A percentile compares a stretch with the other conserved stretches of the same genome.
Evolutionary conservation across 1,284 basidiomycete species (phyloP).

Genomic region (Rhodotorula sp.): DNA sequence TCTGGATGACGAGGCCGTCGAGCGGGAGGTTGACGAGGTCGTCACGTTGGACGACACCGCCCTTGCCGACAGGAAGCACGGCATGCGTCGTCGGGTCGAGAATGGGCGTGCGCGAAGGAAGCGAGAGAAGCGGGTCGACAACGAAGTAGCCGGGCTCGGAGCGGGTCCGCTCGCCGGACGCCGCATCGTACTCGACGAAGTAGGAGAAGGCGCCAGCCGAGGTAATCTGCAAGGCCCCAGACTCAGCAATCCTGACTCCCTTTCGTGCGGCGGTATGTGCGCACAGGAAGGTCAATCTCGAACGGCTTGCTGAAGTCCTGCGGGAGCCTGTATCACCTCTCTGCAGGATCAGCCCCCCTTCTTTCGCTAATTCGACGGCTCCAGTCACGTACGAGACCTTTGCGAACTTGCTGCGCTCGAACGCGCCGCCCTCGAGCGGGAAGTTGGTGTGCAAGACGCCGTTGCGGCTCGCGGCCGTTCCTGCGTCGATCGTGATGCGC

Average conservation of each 20-base stretch:
- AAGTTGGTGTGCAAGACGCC: constrained; percentile 93
- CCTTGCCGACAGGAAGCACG: constrained; percentile 43
- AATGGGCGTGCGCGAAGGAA: constrained; percentile 70
- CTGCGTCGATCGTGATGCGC: constrained; percentile 82
- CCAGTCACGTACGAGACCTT: constrained; percentile 67
- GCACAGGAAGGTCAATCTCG: constrained; percentile 75
- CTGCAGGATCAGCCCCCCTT: neutral
- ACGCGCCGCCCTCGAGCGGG: constrained; percentile 82
- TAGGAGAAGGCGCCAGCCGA: constrained; percentile 92
- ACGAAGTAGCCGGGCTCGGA: constrained; percentile 92
- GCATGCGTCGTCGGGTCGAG: constrained; percentile 56
- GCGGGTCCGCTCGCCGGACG: constrained; percentile 61
- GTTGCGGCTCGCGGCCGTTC: constrained; percentile 80
- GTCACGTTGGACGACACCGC: constrained; percentile 58
- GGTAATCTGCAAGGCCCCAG: constrained; percentile 60
- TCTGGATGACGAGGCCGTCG: constrained; percentile 80
- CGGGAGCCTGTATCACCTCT: constrained; percentile 61
- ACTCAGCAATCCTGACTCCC: neutral
- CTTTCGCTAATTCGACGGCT: neutral
- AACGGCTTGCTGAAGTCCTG: constrained; percentile 82
- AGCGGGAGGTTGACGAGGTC: constrained; percentile 68
- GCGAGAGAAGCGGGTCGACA: constrained; percentile 81
- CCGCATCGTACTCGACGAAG: constrained; percentile 82
- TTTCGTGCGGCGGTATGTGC: neutral
- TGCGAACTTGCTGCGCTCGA: constrained; percentile 72